phyloP scores from a whole-genome alignment of 768 basidiomycete genomes.

The Butyriboletus loyo region DNA sequence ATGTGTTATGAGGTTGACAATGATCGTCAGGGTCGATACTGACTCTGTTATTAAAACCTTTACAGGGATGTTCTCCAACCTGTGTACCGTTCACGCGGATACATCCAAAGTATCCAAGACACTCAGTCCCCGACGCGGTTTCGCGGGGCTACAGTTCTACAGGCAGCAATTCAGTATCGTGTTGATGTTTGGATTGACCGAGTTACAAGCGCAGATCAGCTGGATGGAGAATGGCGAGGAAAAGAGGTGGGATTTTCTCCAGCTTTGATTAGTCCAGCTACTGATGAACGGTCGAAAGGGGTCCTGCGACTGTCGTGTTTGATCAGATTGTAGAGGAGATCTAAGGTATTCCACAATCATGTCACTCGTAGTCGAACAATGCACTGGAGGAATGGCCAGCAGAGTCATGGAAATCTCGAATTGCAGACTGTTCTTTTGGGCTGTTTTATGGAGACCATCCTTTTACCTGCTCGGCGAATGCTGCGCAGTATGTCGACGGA shows the following conservation, averaged over 20 bases:
- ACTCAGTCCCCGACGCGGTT: conserved; percentile 30
- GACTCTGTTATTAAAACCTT: background rate
- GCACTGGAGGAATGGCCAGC: background rate
- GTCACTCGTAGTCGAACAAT: background rate
- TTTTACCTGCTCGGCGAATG: no score
- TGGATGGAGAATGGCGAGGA: conserved; percentile 40
- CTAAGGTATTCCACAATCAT: background rate
- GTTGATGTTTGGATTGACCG: conserved; percentile 43
- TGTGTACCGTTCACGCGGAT: conserved; percentile 24
- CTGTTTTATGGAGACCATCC: background rate
- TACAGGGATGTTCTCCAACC: conserved; percentile 27
- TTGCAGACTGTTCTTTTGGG: background rate
- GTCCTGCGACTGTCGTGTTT: conserved; percentile 32
- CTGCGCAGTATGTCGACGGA: no score
- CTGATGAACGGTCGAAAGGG: conserved; percentile 16
- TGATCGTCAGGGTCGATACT: background rate
- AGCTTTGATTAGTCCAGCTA: background rate
- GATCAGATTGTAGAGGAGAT: conserved; percentile 32
- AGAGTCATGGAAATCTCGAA: background rate
- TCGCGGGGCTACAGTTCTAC: conserved; percentile 30
- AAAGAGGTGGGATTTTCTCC: conserved; percentile 12
- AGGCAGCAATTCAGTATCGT: conserved; percentile 38
- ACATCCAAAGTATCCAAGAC: conserved; percentile 29
- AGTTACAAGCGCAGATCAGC: conserved; percentile 44
- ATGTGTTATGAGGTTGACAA: background rate